Base-by-base conservation (phyloP, 2,329 filamentous ascomycete genomes). In the Verticillium longisporum region DNA sequence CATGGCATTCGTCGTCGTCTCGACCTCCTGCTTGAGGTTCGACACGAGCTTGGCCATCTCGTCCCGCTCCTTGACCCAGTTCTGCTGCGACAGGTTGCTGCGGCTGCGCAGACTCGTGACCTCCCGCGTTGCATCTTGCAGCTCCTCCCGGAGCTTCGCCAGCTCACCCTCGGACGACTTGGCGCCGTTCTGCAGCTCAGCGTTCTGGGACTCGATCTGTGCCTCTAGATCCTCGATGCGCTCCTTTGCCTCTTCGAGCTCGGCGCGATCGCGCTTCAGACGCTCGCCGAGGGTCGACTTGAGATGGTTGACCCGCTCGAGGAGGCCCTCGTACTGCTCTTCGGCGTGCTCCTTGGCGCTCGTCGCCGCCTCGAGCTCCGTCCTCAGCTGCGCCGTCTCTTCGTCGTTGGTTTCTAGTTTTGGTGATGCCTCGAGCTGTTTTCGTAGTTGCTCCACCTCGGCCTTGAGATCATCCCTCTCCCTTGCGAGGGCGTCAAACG, bases 1-100 rank as follows among this genome's bases (percentile, higher is more conserved):
- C 92, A 98, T 98, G 41, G 93, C 93, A 70, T 96, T 92, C 70
- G 91, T 93, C 1, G 94, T 93, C 60, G 90, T 89, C 72, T 97
- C 92, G 66, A 96, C 92, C 75, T 99, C 95, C 62, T 92, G 88
- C 68, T 88, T 87, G 38, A 96, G 81, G 68, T 90, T 89, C 59
- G 90, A 86, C 66, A 92, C 87, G 66, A 90, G 86, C 65, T 86
- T 85, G 18, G 88, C 74, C 60, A 97, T 77, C 67, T 98, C 95
- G 60, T 98, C 92, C 69, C 92, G 90, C 74, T 99, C 95, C 72
- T 92, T 94, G 53, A 88, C 78, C 90, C 93, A 99, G 71, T 99
- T 98, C 70, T 96, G 91, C 69, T 96, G 92, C 6, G 94, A 96
- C 31, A 97, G 78, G 66, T 88, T 96, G 63, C 88, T 89, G 63